phyloP scores from a whole-genome alignment of 768 basidiomycete species.

The Xerocomellus chrysenteron region DNA sequence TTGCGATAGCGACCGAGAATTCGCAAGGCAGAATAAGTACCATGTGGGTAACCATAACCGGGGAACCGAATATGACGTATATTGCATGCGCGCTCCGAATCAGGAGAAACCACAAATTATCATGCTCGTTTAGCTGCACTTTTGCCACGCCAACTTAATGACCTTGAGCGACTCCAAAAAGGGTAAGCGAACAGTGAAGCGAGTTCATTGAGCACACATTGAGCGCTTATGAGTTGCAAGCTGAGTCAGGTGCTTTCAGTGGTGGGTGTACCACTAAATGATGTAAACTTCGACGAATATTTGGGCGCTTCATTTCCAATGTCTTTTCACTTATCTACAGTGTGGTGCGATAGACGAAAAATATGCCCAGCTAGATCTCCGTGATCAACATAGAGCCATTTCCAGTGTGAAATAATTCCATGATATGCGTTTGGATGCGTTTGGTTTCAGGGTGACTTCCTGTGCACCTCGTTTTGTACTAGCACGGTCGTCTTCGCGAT shows the following conservation, averaged over 20 bases:
- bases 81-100: not conserved
- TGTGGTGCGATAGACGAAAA: not conserved
- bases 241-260: not conserved
- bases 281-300: not conserved
- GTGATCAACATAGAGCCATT: not conserved
- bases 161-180: too few relatives aligned
- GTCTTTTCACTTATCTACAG: not conserved
- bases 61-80: not conserved
- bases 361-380: constrained; percentile 1
- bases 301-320: not conserved
- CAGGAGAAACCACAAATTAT: too few relatives aligned
- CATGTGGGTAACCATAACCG: not conserved
- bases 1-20: not conserved
- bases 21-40: not conserved
- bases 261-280: not conserved
- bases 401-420: not conserved
- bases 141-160: too few relatives aligned
- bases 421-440: not conserved
- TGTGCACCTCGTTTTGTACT: not conserved
- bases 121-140: too few relatives aligned
- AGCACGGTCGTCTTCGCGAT: not conserved
- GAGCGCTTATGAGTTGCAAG: too few relatives aligned
- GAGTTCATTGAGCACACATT: too few relatives aligned
- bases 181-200: too few relatives aligned
- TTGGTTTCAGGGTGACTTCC: not conserved